phyloP scores from a whole-genome alignment of 257 asterid genomes.

The Cordia subcordata region DNA sequence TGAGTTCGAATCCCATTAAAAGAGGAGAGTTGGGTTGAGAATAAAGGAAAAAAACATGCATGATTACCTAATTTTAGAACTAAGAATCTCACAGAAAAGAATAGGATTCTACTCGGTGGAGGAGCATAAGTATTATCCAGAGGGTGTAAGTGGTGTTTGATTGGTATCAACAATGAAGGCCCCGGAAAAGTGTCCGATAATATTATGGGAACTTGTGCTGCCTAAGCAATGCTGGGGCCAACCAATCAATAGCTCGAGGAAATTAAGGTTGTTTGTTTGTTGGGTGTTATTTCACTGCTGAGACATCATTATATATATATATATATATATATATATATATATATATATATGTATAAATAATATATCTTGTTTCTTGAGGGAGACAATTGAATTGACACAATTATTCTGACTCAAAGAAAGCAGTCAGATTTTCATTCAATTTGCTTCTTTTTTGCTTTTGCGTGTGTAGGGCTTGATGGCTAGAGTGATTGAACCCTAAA shows the following conservation, averaged over 20 bases:
- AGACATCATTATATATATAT: no score
- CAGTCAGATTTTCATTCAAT: constrained; percentile 29
- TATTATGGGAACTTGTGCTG: constrained; percentile 45
- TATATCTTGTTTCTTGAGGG: constrained; percentile 28
- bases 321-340: no score
- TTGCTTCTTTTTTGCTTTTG: constrained; percentile 27
- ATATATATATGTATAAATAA: no score
- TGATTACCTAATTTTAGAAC: neutral
- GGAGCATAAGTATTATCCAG: constrained; percentile 34
- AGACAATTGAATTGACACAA: constrained; percentile 46
- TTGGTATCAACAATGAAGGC: constrained; percentile 14
- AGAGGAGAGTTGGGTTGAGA: no score
- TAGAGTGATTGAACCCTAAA: neutral
- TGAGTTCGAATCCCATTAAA: no score
- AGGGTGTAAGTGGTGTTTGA: constrained; percentile 14
- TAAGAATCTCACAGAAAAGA: no score
- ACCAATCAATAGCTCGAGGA: constrained; percentile 82
- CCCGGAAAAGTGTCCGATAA: constrained; percentile 41
- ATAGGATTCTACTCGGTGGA: no score
- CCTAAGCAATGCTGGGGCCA: constrained; percentile 32
- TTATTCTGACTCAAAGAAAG: constrained; percentile 24
- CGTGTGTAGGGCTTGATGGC: constrained; percentile 26
- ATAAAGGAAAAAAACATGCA: no score
- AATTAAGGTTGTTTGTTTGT: constrained; percentile 59
- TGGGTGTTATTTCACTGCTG: neutral